Percentiles rank a stretch among this genome's conserved stretches.
Conservation (phyloP, 2,329 filamentous ascomycete genomes). For the Pyrenophora graminea region DNA sequence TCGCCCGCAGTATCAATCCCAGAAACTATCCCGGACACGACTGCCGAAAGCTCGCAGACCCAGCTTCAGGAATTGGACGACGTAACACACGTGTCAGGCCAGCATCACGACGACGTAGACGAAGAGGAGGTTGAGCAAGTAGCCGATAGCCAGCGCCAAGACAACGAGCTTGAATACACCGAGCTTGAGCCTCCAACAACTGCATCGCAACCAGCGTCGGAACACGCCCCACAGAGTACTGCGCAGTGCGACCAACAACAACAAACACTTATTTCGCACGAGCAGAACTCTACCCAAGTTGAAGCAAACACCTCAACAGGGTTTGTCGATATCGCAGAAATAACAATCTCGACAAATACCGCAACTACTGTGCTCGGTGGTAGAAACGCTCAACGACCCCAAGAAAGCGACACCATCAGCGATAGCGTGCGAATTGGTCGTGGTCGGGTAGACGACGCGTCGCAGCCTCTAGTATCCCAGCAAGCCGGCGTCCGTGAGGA, state of each 20-base stretch:
- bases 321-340: not conserved
- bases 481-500: conserved; percentile 1
- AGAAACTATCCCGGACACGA: conserved; percentile 33
- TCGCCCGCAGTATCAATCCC: conserved; percentile 33
- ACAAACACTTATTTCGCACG: not conserved
- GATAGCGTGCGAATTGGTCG: not conserved
- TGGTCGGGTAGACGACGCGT: not conserved
- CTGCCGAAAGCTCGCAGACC: conserved; percentile 20
- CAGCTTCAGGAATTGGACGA: conserved; percentile 11
- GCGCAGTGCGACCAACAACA: not conserved
- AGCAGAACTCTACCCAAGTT: not conserved
- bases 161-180: not conserved
- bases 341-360: not conserved
- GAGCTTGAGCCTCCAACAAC: not conserved
- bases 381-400: not conserved
- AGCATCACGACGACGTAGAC: not conserved
- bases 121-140: not conserved
- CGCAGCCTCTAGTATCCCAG: conserved; percentile 1
- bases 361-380: not conserved
- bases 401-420: not conserved
- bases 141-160: not conserved
- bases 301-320: not conserved
- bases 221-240: too few relatives aligned
- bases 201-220: not conserved
- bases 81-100: not conserved